These are phyloP conservation scores for Anthoceros angustus DNA, from an alignment of 225 moss, liverwort and hornwort species.

Conservation along the genomic window DNA sequence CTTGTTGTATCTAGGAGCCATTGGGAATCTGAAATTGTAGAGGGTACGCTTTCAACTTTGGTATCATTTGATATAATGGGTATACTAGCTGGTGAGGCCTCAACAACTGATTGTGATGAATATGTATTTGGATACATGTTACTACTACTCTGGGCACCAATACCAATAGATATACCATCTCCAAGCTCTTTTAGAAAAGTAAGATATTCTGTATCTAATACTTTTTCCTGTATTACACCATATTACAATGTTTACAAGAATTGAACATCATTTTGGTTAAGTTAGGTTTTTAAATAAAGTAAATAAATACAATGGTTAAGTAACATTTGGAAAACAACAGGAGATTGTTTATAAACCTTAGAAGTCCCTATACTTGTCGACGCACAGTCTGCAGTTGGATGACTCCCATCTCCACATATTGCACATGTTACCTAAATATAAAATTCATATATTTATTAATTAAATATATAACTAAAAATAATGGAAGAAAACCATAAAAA, in stretches of 20 bases:
- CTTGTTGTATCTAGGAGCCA: too few relatives aligned
- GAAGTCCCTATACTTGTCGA: slow-evolving; percentile 12
- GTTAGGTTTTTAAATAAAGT: background rate
- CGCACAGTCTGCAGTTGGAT: slow-evolving; percentile 58
- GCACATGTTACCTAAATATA: slow-evolving; percentile 39
- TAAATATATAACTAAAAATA: accelerated
- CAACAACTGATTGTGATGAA: too few relatives aligned
- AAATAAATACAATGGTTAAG: too few relatives aligned
- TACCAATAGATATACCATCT: slow-evolving; percentile 26
- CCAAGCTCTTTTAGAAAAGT: slow-evolving; percentile 69
- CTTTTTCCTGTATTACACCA: slow-evolving; percentile 25
- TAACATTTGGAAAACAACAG: slow-evolving; percentile 7
- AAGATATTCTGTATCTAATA: slow-evolving; percentile 61
- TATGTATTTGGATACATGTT: too few relatives aligned
- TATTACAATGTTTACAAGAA: background rate
- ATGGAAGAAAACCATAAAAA: too few relatives aligned
- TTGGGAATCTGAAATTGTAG: too few relatives aligned
- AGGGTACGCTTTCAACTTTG: too few relatives aligned
- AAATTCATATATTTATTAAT: background rate
- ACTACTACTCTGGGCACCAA: too few relatives aligned
- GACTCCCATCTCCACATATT: slow-evolving; percentile 68
- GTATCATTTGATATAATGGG: too few relatives aligned
- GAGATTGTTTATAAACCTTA: background rate
- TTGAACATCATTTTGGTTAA: background rate
- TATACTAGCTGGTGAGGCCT: too few relatives aligned